Evolutionary conservation across 2,329 filamentous ascomycete species (phyloP).

Genomic region (Trichoderma sp.): DNA sequence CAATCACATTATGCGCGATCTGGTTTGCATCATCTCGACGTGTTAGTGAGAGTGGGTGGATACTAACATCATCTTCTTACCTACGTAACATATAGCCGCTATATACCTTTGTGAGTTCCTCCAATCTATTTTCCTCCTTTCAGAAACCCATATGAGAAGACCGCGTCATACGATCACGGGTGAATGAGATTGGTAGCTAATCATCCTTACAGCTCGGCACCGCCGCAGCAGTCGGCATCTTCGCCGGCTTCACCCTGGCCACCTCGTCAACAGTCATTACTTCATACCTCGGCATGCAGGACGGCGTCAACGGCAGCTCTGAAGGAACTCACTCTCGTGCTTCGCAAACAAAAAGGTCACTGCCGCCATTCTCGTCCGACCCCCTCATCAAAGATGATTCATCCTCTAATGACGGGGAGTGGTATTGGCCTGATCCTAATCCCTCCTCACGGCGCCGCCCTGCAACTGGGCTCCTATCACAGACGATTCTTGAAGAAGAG

Average conservation of each 20-base stretch:
- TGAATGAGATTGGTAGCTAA: neutral
- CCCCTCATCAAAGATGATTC: slow-evolving; percentile 27
- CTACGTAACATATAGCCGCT: slow-evolving; percentile 38
- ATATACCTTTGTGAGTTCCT: slow-evolving; percentile 44
- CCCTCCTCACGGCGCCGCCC: slow-evolving; percentile 43
- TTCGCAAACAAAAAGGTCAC: slow-evolving; percentile 26
- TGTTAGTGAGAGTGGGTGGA: slow-evolving; percentile 9
- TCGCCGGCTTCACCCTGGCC: slow-evolving; percentile 62
- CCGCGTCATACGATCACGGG: slow-evolving; percentile 26
- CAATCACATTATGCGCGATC: neutral
- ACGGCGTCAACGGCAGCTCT: slow-evolving; percentile 29
- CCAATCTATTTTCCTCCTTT: too few relatives aligned
- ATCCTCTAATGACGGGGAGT: slow-evolving; percentile 42
- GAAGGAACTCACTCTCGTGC: slow-evolving; percentile 5
- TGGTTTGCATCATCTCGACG: neutral
- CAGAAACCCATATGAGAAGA: neutral
- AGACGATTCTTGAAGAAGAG: slow-evolving; percentile 74
- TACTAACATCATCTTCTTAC: neutral
- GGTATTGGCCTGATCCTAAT: slow-evolving; percentile 42
- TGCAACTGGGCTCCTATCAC: slow-evolving; percentile 56
- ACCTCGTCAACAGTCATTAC: slow-evolving; percentile 58
- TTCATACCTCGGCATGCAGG: slow-evolving; percentile 50
- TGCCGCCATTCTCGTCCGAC: slow-evolving; percentile 26
- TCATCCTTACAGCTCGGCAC: slow-evolving; percentile 54
- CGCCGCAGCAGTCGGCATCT: slow-evolving; percentile 66